Evolutionary conservation across 768 basidiomycete genomes (phyloP).

Genomic region (Collybia sordida): DNA sequence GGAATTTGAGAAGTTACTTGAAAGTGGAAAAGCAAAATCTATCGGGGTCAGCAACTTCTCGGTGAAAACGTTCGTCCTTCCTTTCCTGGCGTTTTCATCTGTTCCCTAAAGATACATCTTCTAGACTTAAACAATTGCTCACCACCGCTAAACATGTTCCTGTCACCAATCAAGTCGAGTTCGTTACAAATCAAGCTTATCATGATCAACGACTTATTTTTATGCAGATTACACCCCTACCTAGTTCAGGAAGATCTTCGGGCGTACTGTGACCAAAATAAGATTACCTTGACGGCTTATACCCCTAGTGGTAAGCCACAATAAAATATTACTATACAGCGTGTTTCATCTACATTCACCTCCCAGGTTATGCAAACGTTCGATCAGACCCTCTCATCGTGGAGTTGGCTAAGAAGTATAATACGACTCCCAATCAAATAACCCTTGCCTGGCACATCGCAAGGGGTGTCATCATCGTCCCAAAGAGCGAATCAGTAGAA

Average conservation of each 20-base stretch:
- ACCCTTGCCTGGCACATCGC: conserved; percentile 52
- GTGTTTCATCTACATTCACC: not conserved
- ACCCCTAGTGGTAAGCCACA: conserved; percentile 38
- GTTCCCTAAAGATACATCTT: not conserved
- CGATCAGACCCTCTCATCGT: conserved; percentile 44
- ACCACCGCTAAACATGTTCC: conserved; percentile 42
- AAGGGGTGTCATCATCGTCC: conserved; percentile 41
- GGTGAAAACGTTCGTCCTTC: conserved; percentile 43
- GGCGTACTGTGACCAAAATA: conserved; percentile 47
- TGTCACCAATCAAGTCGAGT: conserved; percentile 51
- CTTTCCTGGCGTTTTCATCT: not conserved
- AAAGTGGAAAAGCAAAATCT: conserved; percentile 44
- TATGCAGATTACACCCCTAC: conserved; percentile 45
- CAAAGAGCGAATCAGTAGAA: conserved; percentile 45
- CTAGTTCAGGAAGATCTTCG: conserved; percentile 47
- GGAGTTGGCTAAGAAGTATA: conserved; percentile 47
- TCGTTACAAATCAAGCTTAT: conserved; percentile 6
- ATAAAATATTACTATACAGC: no score
- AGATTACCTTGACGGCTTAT: conserved; percentile 50
- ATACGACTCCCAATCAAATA: conserved; percentile 44
- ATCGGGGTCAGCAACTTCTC: conserved; percentile 66
- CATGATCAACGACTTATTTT: not conserved
- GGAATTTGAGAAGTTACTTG: conserved; percentile 48
- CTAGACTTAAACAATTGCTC: conserved; percentile 38
- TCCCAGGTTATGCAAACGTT: conserved; percentile 40